A percentile compares a stretch with the other conserved stretches of the same genome.
phyloP scores from a whole-genome alignment of 352 stramenopile species.

The Phytophthora cajani region DNA sequence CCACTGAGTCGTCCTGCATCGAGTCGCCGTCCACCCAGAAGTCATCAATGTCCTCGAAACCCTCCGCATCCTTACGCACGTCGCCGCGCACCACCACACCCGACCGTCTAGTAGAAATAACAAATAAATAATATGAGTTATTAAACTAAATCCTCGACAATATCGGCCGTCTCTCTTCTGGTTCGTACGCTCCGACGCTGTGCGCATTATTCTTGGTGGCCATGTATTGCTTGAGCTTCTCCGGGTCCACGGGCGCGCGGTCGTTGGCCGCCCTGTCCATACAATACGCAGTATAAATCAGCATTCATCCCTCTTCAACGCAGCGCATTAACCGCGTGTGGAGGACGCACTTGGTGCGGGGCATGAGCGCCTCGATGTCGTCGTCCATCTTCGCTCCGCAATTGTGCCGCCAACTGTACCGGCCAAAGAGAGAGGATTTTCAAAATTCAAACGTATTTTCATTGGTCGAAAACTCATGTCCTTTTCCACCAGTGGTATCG shows the following conservation, averaged over 20 bases:
- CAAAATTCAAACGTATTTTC: slow-evolving; percentile 25
- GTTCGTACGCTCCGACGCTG: slow-evolving; percentile 36
- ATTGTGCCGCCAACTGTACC: not conserved
- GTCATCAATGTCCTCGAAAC: slow-evolving; percentile 89
- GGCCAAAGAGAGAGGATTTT: slow-evolving; percentile 1
- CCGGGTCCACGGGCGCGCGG: slow-evolving; percentile 50
- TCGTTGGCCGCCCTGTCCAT: slow-evolving; percentile 50
- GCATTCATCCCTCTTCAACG: not conserved
- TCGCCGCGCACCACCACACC: slow-evolving; percentile 66
- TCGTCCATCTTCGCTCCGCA: slow-evolving; percentile 46
- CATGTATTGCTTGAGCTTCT: slow-evolving; percentile 72
- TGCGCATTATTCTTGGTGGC: slow-evolving; percentile 43
- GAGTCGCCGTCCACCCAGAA: slow-evolving; percentile 83
- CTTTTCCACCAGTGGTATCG: slow-evolving; percentile 21
- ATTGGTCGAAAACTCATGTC: slow-evolving; percentile 17
- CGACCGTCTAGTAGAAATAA: slow-evolving; percentile 41
- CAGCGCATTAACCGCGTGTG: not conserved
- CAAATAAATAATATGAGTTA: slow-evolving; percentile 7
- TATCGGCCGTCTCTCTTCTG: not conserved
- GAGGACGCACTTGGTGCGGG: slow-evolving; percentile 63
- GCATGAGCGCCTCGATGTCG: slow-evolving; percentile 67
- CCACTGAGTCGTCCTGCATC: slow-evolving; percentile 42
- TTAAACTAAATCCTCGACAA: not conserved
- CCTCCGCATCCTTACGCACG: slow-evolving; percentile 77
- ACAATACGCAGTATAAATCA: not conserved